Evolutionary conservation across 2,329 filamentous ascomycete genomes (phyloP), one percentile per base, ranked within the genome.

Genomic region (Aspergillus proliferans): DNA sequence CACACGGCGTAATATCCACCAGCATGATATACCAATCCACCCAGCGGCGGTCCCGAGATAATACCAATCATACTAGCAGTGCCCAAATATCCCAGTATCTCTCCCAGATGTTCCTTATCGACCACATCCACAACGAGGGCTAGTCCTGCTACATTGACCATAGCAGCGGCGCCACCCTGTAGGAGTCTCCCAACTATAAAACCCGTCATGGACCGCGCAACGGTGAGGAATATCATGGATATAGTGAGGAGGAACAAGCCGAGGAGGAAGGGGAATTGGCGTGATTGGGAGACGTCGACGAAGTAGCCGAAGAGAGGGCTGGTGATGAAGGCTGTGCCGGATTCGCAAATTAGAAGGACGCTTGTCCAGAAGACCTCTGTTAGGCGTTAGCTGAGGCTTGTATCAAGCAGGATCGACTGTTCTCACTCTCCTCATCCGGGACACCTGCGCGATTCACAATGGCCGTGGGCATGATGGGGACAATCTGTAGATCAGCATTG

Each of bases 81-180:
- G 64, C 65, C 58, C 54, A 77, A 72, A 38, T 76, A 75, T 10
- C 82, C 81, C 58, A 85, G 75, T 2, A 77, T 78, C 59, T 81
- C 81, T 2, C 81, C 82, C 22, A 85, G 57, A 43, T 80, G 77
- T 45, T 77, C 68, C 3, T 66, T 71, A 0, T 75, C 76, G 3
- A 84, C 79, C 0, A 79, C 81, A 56, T 84, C 81, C 4, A 81
- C 64, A 40, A 80, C 70, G 50, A 84, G 70, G 0, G 80, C 77
- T 7, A 83, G 62, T 1, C 80, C 79, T 18, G 80, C 75, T 0
- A 76, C 81, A 76, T 80, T 83, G 0, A 83, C 79, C n/a, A 82
- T 71, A 0, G 76, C 79, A 4, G 72, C 77, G 45, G 76, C 78
- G 24, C 77, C 65, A 1, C 81, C 81, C 55, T 84, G 81, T 2